Percentiles rank a stretch among this genome's conserved stretches.
Conservation (phyloP, 768 basidiomycete genomes). For the Calocybe cyanea region DNA sequence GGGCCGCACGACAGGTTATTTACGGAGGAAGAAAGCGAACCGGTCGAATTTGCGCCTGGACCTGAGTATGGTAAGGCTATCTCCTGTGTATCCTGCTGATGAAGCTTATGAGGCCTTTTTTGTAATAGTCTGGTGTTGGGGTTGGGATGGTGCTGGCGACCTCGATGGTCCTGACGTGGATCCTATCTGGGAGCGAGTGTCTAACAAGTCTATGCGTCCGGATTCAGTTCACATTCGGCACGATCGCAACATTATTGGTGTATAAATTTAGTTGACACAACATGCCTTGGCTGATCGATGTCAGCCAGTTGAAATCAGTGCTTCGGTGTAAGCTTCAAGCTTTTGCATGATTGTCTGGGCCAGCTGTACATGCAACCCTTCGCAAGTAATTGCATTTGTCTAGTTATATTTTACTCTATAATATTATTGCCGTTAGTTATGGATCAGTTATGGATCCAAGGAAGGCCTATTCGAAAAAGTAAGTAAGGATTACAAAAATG, state of each 20-base stretch:
- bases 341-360: too few species aligned
- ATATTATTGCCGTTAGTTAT: too few species aligned
- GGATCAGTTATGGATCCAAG: neutral
- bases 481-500: slow-evolving; percentile 21
- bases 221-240: slow-evolving; percentile 73
- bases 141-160: slow-evolving; percentile 98
- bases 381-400: too few species aligned
- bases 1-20: slow-evolving; percentile 96
- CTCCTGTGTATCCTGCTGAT: neutral
- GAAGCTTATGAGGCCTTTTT: slow-evolving; percentile 1
- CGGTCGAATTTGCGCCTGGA: slow-evolving; percentile 72
- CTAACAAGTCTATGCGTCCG: slow-evolving; percentile 52
- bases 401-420: too few species aligned
- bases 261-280: neutral
- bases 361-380: neutral
- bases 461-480: neutral
- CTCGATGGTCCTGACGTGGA: slow-evolving; percentile 97
- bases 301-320: too few species aligned
- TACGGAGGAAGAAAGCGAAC: slow-evolving; percentile 79
- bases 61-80: slow-evolving; percentile 74
- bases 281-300: too few species aligned
- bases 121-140: slow-evolving; percentile 94
- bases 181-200: slow-evolving; percentile 91
- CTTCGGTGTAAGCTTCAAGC: too few species aligned
- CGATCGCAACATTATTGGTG: slow-evolving; percentile 36